Evolutionary conservation across 129 eudicot genomes (phyloP).

Genomic region (Flaveria ramosissima): DNA sequence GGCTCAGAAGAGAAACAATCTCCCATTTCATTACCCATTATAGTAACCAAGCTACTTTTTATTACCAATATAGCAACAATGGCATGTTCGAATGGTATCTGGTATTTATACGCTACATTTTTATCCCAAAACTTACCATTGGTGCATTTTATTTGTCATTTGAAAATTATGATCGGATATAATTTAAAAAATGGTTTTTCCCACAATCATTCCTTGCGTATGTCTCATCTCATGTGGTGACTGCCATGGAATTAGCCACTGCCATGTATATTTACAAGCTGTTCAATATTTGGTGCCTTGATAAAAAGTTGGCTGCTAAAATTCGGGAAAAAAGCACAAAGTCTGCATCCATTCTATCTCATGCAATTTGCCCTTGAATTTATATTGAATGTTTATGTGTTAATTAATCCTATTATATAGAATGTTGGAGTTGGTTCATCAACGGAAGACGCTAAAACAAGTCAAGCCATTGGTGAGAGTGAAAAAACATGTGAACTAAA

Average conservation of each 20-base stretch:
- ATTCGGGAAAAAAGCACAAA: not conserved
- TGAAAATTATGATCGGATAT: not conserved
- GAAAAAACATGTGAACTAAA: slow-evolving; percentile 61
- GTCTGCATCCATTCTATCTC: not conserved
- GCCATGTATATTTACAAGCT: not conserved
- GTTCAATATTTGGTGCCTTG: not conserved
- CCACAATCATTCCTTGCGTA: not conserved
- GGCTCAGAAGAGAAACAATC: not conserved
- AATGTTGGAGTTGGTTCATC: slow-evolving; percentile 25
- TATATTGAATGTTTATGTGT: not conserved
- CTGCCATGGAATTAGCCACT: not conserved
- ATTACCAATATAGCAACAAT: not conserved
- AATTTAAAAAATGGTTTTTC: not conserved
- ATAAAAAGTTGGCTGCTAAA: slow-evolving; percentile 11
- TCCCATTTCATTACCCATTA: not conserved
- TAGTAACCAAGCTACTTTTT: not conserved
- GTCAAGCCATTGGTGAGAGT: slow-evolving; percentile 45
- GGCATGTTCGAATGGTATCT: not conserved
- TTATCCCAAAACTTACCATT: not conserved
- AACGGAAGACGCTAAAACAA: slow-evolving; percentile 29
- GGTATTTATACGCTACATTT: not conserved
- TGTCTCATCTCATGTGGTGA: not conserved
- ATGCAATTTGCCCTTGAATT: not conserved
- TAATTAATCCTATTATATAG: slow-evolving; percentile 21
- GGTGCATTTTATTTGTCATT: not conserved